phyloP scores from a whole-genome alignment of 257 asterid species.

The Nicotiana undulata region DNA sequence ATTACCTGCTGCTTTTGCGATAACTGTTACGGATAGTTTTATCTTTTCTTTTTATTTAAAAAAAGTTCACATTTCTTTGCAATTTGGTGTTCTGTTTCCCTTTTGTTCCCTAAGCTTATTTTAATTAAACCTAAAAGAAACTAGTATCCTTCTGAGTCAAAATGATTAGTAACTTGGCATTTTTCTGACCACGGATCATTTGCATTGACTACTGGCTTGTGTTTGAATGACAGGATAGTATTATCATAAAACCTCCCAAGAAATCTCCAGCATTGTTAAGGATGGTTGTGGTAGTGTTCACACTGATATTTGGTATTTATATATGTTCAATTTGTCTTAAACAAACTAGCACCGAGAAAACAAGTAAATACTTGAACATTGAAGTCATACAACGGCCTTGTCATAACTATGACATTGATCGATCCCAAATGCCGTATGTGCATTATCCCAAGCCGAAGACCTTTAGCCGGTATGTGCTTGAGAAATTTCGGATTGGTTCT shows the following conservation, averaged over 20 bases:
- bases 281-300: constrained; percentile 55
- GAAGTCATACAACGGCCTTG: constrained; percentile 32
- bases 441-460: constrained; percentile 83
- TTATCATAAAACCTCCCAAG: constrained; percentile 67
- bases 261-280: constrained; percentile 60
- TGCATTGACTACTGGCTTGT: constrained; percentile 11
- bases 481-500: neutral
- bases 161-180: neutral
- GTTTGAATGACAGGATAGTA: constrained; percentile 39
- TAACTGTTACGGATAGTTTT: neutral
- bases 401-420: constrained; percentile 25
- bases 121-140: neutral
- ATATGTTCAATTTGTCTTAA: constrained; percentile 69
- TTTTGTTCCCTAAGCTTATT: neutral
- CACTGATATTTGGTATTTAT: constrained; percentile 61
- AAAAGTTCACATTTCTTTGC: neutral
- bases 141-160: neutral
- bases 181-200: neutral
- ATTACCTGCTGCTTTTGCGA: neutral
- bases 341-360: constrained; percentile 36
- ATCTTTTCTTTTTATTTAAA: neutral
- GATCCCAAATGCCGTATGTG: constrained; percentile 46
- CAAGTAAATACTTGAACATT: constrained; percentile 22
- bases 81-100: neutral
- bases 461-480: constrained; percentile 56